Evolutionary conservation across 257 asterid genomes (phyloP).

Genomic region (Nicotiana tomentosiformis): DNA sequence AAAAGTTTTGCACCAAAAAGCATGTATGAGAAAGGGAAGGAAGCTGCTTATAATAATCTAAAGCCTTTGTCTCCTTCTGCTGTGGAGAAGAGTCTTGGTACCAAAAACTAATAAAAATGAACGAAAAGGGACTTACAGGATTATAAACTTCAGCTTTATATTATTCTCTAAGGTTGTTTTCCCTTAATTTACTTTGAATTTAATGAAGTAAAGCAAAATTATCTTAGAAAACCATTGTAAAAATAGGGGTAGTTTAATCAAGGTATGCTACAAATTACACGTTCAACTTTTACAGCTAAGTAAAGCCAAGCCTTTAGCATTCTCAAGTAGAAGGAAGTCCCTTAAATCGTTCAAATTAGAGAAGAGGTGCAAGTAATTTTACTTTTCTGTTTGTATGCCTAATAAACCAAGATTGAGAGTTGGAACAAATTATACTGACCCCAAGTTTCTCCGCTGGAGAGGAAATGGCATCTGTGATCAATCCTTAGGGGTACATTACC

Average conservation of each 20-base stretch:
- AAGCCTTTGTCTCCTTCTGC: too few relatives aligned
- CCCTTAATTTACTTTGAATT: neutral
- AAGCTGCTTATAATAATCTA: too few relatives aligned
- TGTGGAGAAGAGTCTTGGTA: too few relatives aligned
- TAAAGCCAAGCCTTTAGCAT: too few relatives aligned
- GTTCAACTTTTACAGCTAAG: too few relatives aligned
- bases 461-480: neutral
- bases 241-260: too few relatives aligned
- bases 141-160: neutral
- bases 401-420: neutral
- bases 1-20: too few relatives aligned
- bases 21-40: too few relatives aligned
- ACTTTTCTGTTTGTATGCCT: neutral
- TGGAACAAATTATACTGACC: neutral
- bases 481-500: neutral
- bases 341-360: too few relatives aligned
- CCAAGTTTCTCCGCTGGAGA: neutral
- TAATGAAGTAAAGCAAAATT: neutral
- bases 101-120: too few relatives aligned
- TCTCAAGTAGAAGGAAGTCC: too few relatives aligned
- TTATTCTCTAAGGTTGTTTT: neutral
- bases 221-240: neutral
- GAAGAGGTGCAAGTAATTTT: neutral
- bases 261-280: neutral
- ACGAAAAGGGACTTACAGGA: too few relatives aligned